Evolutionary conservation across 495 filamentous ascomycete genomes (phyloP).

Genomic region (Penicillium flavigenum): DNA sequence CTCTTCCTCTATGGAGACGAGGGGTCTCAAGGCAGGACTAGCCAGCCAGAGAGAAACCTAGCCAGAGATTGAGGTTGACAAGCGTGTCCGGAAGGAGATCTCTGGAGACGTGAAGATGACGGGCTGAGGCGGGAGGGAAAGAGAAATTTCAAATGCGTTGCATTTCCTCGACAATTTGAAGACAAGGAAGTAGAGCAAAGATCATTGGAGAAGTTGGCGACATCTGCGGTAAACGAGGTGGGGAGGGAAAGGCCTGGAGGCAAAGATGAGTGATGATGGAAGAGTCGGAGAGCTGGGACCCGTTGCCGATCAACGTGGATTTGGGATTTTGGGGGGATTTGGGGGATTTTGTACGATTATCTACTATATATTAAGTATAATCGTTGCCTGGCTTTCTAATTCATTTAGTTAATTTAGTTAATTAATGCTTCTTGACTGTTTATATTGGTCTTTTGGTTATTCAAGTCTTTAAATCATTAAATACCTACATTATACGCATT

Average conservation of each 20-base stretch:
- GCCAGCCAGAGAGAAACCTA: conserved; percentile 2
- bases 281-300: conserved; percentile 15
- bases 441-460: neutral
- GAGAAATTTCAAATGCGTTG: conserved; percentile 22
- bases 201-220: conserved; percentile 17
- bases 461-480: neutral
- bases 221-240: conserved; percentile 15
- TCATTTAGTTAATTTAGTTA: neutral
- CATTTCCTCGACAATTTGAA: conserved; percentile 21
- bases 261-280: conserved; percentile 17
- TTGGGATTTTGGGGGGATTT: neutral
- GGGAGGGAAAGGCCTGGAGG: conserved; percentile 11
- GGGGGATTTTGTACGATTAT: neutral
- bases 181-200: conserved; percentile 25
- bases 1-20: conserved; percentile 48
- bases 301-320: conserved; percentile 19
- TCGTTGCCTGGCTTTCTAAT: neutral
- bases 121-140: conserved; percentile 15
- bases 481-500: neutral
- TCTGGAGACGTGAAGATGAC: conserved; percentile 29
- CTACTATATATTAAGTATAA: neutral
- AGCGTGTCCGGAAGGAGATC: conserved; percentile 7
- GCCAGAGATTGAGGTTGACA: conserved; percentile 22
- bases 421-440: neutral
- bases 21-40: conserved; percentile 3